A percentile compares a stretch with the other conserved stretches of the same genome.
Conservation (phyloP, 164 flowering plant genomes). For the Chloranthus sessilifolius region DNA sequence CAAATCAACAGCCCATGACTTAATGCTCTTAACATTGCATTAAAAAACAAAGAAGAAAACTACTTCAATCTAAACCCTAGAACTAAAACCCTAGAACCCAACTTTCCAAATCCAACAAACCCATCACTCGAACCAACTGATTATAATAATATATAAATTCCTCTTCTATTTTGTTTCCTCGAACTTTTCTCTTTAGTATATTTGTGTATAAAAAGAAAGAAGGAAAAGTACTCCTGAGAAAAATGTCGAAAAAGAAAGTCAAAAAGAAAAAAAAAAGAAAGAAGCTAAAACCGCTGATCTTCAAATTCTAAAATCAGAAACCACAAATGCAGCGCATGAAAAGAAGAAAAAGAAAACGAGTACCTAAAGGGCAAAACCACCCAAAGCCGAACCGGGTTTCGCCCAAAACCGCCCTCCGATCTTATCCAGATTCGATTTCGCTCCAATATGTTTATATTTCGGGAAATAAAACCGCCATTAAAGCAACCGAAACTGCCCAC, state of each 20-base stretch:
- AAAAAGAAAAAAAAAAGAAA: constrained; percentile 7
- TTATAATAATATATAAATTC: too few species aligned
- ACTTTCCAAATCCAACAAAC: constrained; percentile 13
- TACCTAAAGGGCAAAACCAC: constrained; percentile 13
- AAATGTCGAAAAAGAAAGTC: too few species aligned
- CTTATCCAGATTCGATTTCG: constrained; percentile 7
- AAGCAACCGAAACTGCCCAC: neutral
- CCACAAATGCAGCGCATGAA: constrained; percentile 13
- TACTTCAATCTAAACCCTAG: constrained; percentile 22
- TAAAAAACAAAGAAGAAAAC: too few species aligned
- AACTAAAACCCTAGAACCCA: neutral
- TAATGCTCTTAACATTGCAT: constrained; percentile 60
- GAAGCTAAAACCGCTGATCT: neutral
- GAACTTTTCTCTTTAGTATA: too few species aligned
- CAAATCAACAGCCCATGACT: constrained; percentile 38
- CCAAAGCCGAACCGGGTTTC: constrained; percentile 10
- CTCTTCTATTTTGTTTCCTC: too few species aligned
- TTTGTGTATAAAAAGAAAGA: too few species aligned
- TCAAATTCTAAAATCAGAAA: constrained; percentile 4
- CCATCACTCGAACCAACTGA: too few species aligned
- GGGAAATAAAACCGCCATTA: constrained; percentile 5
- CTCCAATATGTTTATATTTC: constrained; percentile 4
- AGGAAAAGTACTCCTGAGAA: too few species aligned
- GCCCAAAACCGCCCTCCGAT: constrained; percentile 20
- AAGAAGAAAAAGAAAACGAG: constrained; percentile 2